Conservation (phyloP, 2,329 filamentous ascomycete species). For the Verticillium zaregamsianum region DNA sequence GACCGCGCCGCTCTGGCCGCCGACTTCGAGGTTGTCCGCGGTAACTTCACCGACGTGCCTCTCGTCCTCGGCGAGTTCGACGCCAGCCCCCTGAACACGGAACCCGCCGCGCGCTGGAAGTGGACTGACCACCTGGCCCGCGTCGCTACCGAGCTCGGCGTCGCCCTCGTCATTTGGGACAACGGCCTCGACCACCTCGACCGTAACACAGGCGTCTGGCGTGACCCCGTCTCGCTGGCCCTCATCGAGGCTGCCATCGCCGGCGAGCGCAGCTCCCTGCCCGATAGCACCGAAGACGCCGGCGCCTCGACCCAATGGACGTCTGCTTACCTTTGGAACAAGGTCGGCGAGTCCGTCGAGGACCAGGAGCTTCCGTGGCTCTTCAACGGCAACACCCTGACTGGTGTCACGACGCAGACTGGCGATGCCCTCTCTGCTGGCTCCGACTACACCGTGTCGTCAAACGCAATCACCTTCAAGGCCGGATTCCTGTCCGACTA, state of each 20-base stretch:
- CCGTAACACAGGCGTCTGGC: constrained; percentile 42
- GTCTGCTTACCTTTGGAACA: constrained; percentile 53
- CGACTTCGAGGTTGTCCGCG: constrained; percentile 46
- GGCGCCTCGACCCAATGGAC: constrained; percentile 38
- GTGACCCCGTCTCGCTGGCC: constrained; percentile 42
- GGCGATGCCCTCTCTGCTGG: constrained; percentile 25
- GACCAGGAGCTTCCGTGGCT: constrained; percentile 42
- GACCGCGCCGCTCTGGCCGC: constrained; percentile 45
- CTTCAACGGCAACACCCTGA: constrained; percentile 50
- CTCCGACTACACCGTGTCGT: constrained; percentile 43
- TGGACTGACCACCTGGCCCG: constrained; percentile 52
- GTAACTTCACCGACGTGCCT: constrained; percentile 51
- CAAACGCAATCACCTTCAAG: constrained; percentile 41
- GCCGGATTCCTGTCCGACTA: constrained; percentile 40
- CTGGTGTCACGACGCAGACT: constrained; percentile 24
- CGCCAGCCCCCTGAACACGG: constrained; percentile 42
- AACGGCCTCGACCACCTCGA: constrained; percentile 54
- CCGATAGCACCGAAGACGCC: constrained; percentile 47
- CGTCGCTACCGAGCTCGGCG: constrained; percentile 43
- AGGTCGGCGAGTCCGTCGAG: constrained; percentile 35
- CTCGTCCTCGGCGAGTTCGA: constrained; percentile 53
- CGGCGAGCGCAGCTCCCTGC: constrained; percentile 40
- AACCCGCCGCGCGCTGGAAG: constrained; percentile 52
- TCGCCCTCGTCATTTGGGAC: constrained; percentile 53
- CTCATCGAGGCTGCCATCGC: constrained; percentile 41